These are phyloP conservation scores for Gracilaria vermiculophylla DNA, from an alignment of 23 red algal species.

Conservation along the genomic window DNA sequence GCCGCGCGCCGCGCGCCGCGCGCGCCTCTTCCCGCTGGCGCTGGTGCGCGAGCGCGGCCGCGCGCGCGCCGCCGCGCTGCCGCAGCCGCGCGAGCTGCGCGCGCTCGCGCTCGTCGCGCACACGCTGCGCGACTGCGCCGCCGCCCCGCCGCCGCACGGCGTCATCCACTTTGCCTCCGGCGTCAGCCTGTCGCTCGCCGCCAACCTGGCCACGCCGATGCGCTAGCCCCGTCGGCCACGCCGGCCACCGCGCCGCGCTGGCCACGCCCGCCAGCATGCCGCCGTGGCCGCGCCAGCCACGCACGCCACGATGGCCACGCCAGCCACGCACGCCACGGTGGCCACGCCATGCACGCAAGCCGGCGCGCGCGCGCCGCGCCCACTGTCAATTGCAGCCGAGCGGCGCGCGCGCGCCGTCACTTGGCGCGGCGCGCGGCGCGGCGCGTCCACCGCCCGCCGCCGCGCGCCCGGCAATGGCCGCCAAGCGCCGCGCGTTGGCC, in stretches of 20 bases:
- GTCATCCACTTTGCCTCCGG: slow-evolving; percentile 37
- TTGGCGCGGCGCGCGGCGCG: background rate
- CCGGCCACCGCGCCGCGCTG: background rate
- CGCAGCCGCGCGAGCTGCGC: slow-evolving; percentile 19
- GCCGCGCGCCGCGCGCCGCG: background rate
- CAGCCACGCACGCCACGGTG: too few species aligned
- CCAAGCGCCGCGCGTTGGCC: background rate
- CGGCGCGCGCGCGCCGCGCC: background rate
- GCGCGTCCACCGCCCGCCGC: background rate
- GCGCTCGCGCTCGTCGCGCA: slow-evolving; percentile 18
- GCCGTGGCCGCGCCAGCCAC: slow-evolving; percentile 32
- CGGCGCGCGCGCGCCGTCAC: too few species aligned
- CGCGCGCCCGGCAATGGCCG: background rate
- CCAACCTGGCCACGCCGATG: slow-evolving; percentile 36
- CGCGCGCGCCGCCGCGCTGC: background rate
- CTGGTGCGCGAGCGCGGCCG: background rate
- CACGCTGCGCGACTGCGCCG: slow-evolving; percentile 32
- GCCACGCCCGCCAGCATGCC: background rate
- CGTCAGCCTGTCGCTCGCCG: slow-evolving; percentile 31
- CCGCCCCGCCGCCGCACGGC: slow-evolving; percentile 33
- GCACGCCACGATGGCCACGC: background rate
- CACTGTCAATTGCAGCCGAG: too few species aligned
- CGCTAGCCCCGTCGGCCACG: background rate
- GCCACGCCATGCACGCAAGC: background rate
- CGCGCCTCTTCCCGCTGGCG: slow-evolving; percentile 61